Evolutionary conservation across 257 asterid genomes (phyloP).

Genomic region (Schizonepeta tenuifolia): DNA sequence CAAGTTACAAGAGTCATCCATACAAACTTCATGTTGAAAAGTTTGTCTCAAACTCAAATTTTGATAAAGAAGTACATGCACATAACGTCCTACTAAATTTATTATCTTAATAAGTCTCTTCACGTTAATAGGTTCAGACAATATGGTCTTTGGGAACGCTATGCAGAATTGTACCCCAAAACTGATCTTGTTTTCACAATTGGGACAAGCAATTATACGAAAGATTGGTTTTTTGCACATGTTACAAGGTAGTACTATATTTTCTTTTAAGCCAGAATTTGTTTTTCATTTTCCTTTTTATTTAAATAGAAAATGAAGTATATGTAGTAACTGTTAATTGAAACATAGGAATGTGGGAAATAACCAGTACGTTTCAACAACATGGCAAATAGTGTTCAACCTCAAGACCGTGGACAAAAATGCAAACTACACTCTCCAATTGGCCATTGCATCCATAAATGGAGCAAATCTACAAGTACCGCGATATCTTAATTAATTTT

Average conservation of each 20-base stretch:
- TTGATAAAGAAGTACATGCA: no score
- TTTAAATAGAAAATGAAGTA: no score
- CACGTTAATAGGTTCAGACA: conserved; percentile 53
- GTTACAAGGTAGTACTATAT: conserved; percentile 55
- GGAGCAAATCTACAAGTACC: conserved; percentile 60
- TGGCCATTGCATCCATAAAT: conserved; percentile 72
- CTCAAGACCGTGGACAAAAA: conserved; percentile 27
- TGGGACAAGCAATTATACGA: conserved; percentile 46
- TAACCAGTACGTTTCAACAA: conserved; percentile 41
- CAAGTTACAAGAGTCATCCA: conserved; percentile 42
- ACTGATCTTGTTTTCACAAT: conserved; percentile 50
- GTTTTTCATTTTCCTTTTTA: no score
- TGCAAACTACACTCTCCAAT: conserved; percentile 65
- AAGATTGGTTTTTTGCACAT: conserved; percentile 72
- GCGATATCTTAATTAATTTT: background rate
- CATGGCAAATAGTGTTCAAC: conserved; percentile 64
- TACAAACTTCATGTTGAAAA: conserved; percentile 31
- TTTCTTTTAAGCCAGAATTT: no score
- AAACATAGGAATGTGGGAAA: conserved; percentile 45
- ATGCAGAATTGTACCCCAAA: conserved; percentile 45
- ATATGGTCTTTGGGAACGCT: conserved; percentile 68
- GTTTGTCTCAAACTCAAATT: conserved; percentile 21
- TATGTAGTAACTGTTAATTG: background rate
- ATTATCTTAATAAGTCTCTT: background rate
- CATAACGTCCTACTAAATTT: background rate